These are phyloP conservation scores for Hanseniaspora meyeri DNA, from an alignment of 805 yeast species.

Conservation along the genomic window DNA sequence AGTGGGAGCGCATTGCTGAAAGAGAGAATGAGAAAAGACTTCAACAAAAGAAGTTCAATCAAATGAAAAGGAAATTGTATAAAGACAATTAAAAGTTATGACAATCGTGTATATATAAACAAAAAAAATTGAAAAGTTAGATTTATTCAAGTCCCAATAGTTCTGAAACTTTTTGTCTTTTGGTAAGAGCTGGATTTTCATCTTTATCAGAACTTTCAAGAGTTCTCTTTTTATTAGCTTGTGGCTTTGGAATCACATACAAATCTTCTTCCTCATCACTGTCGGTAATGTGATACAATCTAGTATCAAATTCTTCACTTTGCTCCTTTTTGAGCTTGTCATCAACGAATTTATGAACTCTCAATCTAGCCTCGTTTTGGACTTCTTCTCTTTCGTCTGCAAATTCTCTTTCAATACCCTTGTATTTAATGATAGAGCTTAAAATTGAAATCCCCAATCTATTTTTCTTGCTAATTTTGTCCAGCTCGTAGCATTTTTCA, in stretches of 20 bases:
- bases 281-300: conserved; percentile 21
- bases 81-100: conserved; percentile 20
- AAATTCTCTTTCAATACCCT: conserved; percentile 64
- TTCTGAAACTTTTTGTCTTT: conserved; percentile 14
- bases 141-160: neutral
- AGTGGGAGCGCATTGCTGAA: conserved; percentile 37
- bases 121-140: neutral
- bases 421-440: conserved; percentile 66
- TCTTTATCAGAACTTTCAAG: conserved; percentile 2
- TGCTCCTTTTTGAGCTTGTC: conserved; percentile 14
- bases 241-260: conserved; percentile 17
- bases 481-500: conserved; percentile 62
- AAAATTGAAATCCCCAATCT: conserved; percentile 61
- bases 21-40: conserved; percentile 29
- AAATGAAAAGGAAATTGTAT: conserved; percentile 24
- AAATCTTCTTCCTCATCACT: conserved; percentile 17
- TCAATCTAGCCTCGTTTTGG: conserved; percentile 40
- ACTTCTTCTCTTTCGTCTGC: conserved; percentile 59
- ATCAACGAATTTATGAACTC: conserved; percentile 10
- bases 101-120: neutral
- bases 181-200: neutral
- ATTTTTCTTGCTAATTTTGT: conserved; percentile 50
- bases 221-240: conserved; percentile 17
- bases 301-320: conserved; percentile 25
- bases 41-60: conserved; percentile 27